Evolutionary conservation across 176 grass and related monocot species (phyloP).

Genomic region (Zea mays): Zm-B73-REFERENCE-NAM-5.0 NC_050098.1:189399001-189399500

Average conservation of each 20-base stretch:
- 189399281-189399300: constrained; percentile 25
- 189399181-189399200: constrained; percentile 5
- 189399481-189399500: constrained; percentile 10
- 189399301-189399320: constrained; percentile 4
- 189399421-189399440: neutral
- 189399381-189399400: neutral
- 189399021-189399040: neutral
- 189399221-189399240: neutral
- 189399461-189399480: constrained; percentile 24
- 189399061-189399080: neutral
- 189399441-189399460: constrained; percentile 44
- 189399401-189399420: constrained; percentile 26
- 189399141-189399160: neutral
- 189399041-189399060: neutral
- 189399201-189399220: constrained; percentile 46
- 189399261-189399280: constrained; percentile 28
- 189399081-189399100: neutral
- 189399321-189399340: neutral
- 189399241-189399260: neutral
- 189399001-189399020: neutral
- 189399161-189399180: neutral
- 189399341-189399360: neutral
- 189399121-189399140: constrained; percentile 11
- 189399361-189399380: neutral
- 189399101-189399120: neutral